phyloP scores from a whole-genome alignment of 768 basidiomycete genomes.

The Boletus sp. region DNA sequence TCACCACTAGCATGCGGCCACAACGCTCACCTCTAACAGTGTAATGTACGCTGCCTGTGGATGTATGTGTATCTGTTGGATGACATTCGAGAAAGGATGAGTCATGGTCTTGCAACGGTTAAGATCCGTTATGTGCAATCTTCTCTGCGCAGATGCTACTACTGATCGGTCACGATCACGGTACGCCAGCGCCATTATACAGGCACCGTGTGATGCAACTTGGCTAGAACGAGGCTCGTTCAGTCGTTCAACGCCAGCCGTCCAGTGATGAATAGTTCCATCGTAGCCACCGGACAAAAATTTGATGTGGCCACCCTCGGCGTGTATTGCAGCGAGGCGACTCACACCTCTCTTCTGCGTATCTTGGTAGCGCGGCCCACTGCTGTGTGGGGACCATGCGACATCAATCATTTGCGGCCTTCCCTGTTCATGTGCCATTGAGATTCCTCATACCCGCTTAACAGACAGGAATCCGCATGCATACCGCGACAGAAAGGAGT shows the following conservation, averaged over 20 bases:
- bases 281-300: conserved; percentile 53
- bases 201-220: conserved; percentile 31
- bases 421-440: conserved; percentile 28
- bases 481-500: conserved; percentile 35
- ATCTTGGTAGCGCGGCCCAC: conserved; percentile 23
- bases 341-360: conserved; percentile 36
- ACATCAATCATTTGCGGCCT: conserved; percentile 33
- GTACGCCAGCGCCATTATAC: conserved; percentile 40
- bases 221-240: conserved; percentile 25
- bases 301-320: conserved; percentile 28
- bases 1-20: conserved; percentile 10
- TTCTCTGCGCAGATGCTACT: conserved; percentile 36
- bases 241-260: conserved; percentile 20
- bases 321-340: conserved; percentile 41
- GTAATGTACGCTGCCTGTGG: conserved; percentile 42
- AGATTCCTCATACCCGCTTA: conserved; percentile 21
- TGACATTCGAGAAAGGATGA: conserved; percentile 36
- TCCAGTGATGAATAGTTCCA: conserved; percentile 44
- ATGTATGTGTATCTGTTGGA: conserved; percentile 47
- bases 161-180: conserved; percentile 33
- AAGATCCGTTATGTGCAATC: conserved; percentile 39
- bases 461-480: conserved; percentile 28
- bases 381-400: conserved; percentile 33
- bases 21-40: conserved; percentile 45
- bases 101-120: conserved; percentile 30